Evolutionary conservation across 352 stramenopile genomes (phyloP).

Genomic region (Pythium coloratum): DNA sequence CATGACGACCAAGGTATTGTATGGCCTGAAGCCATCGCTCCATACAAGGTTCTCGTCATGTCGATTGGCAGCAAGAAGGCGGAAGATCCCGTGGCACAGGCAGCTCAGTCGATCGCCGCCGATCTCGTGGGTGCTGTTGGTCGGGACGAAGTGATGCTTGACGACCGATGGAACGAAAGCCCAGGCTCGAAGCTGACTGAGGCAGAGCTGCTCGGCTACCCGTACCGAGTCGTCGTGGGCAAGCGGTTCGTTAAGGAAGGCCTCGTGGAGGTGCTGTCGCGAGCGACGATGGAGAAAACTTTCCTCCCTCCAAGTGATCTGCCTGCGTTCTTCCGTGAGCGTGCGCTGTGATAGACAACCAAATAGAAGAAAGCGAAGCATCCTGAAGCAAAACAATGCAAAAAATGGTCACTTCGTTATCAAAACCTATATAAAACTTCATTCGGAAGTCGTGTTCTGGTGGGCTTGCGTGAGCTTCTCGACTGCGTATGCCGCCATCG

Average conservation of each 20-base stretch:
- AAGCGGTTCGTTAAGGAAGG: conserved; percentile 77
- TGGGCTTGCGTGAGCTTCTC: background rate
- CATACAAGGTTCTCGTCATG: conserved; percentile 81
- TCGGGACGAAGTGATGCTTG: conserved; percentile 70
- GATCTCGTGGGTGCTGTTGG: conserved; percentile 41
- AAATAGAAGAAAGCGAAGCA: background rate
- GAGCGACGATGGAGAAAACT: conserved; percentile 61
- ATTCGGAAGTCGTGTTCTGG: background rate
- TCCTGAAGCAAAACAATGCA: background rate
- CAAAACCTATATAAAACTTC: background rate
- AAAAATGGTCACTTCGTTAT: background rate
- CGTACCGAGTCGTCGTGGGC: conserved; percentile 83
- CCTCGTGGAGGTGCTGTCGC: conserved; percentile 73
- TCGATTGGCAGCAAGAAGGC: conserved; percentile 60
- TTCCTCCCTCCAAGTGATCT: conserved; percentile 54
- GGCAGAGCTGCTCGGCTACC: conserved; percentile 84
- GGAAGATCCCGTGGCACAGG: conserved; percentile 47
- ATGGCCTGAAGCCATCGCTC: conserved; percentile 79
- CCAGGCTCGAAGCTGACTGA: conserved; percentile 81
- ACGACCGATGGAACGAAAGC: conserved; percentile 83
- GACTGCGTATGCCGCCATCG: conserved; percentile 24
- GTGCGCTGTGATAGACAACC: background rate
- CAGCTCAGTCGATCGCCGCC: conserved; percentile 48
- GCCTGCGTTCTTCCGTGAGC: conserved; percentile 35
- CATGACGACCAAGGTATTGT: conserved; percentile 80